Base-by-base conservation (phyloP, 768 basidiomycete genomes). In the Boletus reticulatus region DNA sequence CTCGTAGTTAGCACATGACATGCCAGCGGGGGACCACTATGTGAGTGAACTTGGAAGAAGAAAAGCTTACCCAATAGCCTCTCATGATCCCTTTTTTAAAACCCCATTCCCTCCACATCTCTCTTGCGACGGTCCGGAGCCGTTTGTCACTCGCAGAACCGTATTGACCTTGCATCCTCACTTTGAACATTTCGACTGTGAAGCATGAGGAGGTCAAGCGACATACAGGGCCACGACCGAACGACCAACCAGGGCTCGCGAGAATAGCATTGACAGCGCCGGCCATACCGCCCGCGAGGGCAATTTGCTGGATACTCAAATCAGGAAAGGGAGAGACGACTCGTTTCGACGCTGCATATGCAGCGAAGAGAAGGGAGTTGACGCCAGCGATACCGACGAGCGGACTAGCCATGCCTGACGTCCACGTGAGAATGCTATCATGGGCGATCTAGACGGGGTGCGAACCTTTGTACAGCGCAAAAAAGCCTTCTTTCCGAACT, bases 181-280 rank as follows among this genome's bases (percentile, higher is more conserved):
- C 92, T 73, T 99, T 98, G 78, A 98, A 98, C 90, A 98, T 92
- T 73, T 99, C 97, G 48, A 94, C 92, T 92, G 57, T 50, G 2
- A 11, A 19, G 31, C 1, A 8, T 38, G 17, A 38, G 29, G 29
- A 7, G 22, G 29, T 29, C 17, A 17, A 20, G 32, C 5, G 4
- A 32, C 31, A n/a, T 17, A 14, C 38, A 6, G 17, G 29, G 17
- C 13, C 13, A 22, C 13, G 37, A 32, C 41, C 10, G n/a, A 42
- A 20, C 11, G 38, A 62, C 76, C 43, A 31, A 87, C 86, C 94
- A 50, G 97, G 97, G 71, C 90, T 91, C 2, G 96, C 96, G 3
- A 98, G 79, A 10, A 98, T 72, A 13, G 96, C 84, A 67, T 98
- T 96, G 1, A 82, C 85, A 2, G 90, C 93, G 7, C 97, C 97